A percentile compares a stretch with the other conserved stretches of the same genome.
Evolutionary conservation across 371 early-diverging fungal species (phyloP).

Genomic region (Rhizomucor miehei): DNA sequence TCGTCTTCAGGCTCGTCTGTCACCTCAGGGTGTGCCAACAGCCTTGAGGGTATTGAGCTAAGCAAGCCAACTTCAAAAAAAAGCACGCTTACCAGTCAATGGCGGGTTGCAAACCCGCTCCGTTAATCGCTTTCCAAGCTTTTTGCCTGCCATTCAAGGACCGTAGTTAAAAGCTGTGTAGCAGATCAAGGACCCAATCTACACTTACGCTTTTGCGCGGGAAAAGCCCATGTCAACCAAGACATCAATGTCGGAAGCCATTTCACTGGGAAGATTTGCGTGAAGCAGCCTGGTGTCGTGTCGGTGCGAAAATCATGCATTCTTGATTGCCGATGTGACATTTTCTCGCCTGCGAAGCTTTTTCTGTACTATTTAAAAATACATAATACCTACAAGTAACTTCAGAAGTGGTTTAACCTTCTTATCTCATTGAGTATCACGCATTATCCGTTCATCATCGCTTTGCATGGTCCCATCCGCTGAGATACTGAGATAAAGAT

Average conservation of each 20-base stretch:
- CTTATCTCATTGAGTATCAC: too few species aligned
- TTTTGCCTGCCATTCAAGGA: constrained; percentile 31
- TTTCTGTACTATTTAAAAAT: too few species aligned
- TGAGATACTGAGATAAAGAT: too few species aligned
- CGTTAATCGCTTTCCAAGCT: constrained; percentile 76
- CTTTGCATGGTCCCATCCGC: too few species aligned
- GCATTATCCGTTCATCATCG: too few species aligned
- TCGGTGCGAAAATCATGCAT: too few species aligned
- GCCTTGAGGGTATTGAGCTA: constrained; percentile 39
- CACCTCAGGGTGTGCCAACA: constrained; percentile 74
- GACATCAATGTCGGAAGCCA: constrained; percentile 61
- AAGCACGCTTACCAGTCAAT: constrained; percentile 74
- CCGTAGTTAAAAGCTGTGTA: constrained; percentile 48
- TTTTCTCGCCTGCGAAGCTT: too few species aligned
- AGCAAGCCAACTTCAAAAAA: background rate
- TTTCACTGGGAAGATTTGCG: too few species aligned
- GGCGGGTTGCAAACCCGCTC: constrained; percentile 83
- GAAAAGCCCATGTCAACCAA: constrained; percentile 81
- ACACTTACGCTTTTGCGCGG: constrained; percentile 61
- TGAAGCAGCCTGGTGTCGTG: too few species aligned
- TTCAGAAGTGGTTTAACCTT: too few species aligned
- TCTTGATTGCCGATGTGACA: too few species aligned
- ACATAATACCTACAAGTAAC: too few species aligned
- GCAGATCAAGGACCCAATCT: constrained; percentile 10
- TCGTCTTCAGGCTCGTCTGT: constrained; percentile 63